phyloP scores from a whole-genome alignment of 139 green algal genomes.

The Asterochloris erici region DNA sequence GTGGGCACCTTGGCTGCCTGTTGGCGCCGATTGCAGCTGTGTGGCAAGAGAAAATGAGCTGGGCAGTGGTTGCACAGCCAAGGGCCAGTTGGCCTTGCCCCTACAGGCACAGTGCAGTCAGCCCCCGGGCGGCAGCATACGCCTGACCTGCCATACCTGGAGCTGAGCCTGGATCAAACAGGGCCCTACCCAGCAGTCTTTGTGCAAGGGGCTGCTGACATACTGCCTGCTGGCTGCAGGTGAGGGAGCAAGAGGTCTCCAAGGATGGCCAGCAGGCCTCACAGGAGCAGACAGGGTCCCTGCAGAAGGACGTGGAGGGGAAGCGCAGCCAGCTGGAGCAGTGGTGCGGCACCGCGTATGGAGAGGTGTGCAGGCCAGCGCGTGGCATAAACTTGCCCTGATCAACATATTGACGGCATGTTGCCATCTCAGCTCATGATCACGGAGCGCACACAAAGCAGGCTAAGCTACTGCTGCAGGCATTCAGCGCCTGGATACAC shows the following conservation, averaged over 20 bases:
- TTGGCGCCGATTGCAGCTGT: background rate
- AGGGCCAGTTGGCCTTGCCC: background rate
- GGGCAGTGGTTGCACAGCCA: no score
- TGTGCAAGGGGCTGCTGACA: no score
- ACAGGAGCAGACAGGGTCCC: constrained; percentile 33
- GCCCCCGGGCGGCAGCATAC: no score
- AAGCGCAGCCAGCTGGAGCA: constrained; percentile 69
- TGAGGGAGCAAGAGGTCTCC: constrained; percentile 58
- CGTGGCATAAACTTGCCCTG: background rate
- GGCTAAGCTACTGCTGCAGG: constrained; percentile 36
- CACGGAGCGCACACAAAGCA: no score
- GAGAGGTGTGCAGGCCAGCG: constrained; percentile 50
- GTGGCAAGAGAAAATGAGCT: no score
- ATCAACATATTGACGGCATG: background rate
- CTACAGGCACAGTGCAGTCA: no score
- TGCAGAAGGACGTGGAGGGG: constrained; percentile 60
- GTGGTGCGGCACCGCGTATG: constrained; percentile 90
- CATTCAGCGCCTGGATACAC: constrained; percentile 91
- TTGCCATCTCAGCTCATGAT: background rate
- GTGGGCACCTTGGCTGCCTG: constrained; percentile 25
- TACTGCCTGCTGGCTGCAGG: constrained; percentile 29
- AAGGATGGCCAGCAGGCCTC: constrained; percentile 20
- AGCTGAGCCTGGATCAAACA: no score
- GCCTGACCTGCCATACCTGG: no score
- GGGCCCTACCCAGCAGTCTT: no score